Conservation (phyloP, 2,329 filamentous ascomycete genomes). For the Microcera coccophila region DNA sequence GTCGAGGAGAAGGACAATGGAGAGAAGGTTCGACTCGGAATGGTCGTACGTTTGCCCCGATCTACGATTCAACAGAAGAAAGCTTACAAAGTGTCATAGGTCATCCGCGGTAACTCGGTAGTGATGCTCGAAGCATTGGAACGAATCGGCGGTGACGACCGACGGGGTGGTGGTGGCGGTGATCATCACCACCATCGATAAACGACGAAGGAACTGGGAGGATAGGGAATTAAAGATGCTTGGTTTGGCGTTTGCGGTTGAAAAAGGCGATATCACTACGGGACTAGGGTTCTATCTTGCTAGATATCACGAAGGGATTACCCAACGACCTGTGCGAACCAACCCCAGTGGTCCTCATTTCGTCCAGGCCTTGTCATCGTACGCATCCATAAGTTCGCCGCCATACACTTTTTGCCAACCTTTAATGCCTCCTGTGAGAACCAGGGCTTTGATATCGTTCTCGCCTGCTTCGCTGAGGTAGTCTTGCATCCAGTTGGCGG, state of each 20-base stretch:
- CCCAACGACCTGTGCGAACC: constrained; percentile 13
- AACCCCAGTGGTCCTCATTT: constrained; percentile 15
- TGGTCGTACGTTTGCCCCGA: constrained; percentile 65
- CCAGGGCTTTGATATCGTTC: constrained; percentile 41
- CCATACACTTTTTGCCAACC: constrained; percentile 51
- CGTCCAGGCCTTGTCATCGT: constrained; percentile 42
- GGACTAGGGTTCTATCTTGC: constrained; percentile 22
- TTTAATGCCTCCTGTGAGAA: constrained; percentile 51
- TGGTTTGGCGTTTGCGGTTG: constrained; percentile 35
- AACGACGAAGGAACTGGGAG: constrained; percentile 7
- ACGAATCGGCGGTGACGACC: constrained; percentile 61
- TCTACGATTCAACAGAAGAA: not conserved
- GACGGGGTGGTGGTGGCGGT: no score
- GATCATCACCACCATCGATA: constrained; percentile 34
- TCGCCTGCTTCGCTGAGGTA: constrained; percentile 47
- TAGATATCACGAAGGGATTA: constrained; percentile 30
- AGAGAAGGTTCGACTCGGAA: constrained; percentile 85
- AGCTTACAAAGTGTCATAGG: constrained; percentile 46
- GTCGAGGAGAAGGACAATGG: constrained; percentile 90
- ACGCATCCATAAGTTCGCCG: constrained; percentile 47
- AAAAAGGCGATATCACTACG: constrained; percentile 24
- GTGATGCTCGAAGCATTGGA: constrained; percentile 90
- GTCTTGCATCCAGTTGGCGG: constrained; percentile 55
- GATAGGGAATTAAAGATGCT: constrained; percentile 21
- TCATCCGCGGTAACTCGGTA: constrained; percentile 96